These are phyloP conservation scores for Isoetes engelmannii DNA, from an alignment of 83 land plant genomes.

Conservation along the genomic window DNA sequence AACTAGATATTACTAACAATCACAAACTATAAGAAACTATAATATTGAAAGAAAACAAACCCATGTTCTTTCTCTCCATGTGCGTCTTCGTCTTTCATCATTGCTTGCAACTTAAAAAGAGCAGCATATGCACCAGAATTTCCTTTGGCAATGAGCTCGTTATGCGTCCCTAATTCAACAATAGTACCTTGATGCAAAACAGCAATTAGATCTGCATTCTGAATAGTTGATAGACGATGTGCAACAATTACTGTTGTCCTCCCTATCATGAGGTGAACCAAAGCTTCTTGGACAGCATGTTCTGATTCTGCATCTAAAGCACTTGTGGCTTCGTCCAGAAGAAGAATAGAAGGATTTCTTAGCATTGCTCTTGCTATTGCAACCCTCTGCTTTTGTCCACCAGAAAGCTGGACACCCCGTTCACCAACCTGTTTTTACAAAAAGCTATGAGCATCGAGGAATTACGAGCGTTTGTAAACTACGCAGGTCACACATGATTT, in stretches of 20 bases:
- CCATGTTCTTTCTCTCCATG: no score
- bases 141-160: conserved; percentile 64
- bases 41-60: no score
- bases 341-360: conserved; percentile 79
- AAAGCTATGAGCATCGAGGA: not conserved
- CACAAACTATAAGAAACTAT: no score
- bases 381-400: conserved; percentile 94
- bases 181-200: conserved; percentile 82
- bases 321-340: conserved; percentile 97
- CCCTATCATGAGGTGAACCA: conserved; percentile 90
- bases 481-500: no score
- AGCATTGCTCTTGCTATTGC: conserved; percentile 99
- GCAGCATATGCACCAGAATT: conserved; percentile 64
- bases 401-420: conserved; percentile 83
- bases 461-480: no score
- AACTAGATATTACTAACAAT: no score
- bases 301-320: conserved; percentile 94
- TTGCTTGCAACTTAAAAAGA: conserved; percentile 77
- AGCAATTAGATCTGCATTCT: conserved; percentile 80
- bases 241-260: conserved; percentile 94
- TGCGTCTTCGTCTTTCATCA: conserved; percentile 20
- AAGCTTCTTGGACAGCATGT: conserved; percentile 84
- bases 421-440: conserved; percentile 72
- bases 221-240: conserved; percentile 85
- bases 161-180: conserved; percentile 81